These are phyloP conservation scores for Claviceps digitariae DNA, from an alignment of 2,329 filamentous ascomycete genomes.

Conservation along the genomic window DNA sequence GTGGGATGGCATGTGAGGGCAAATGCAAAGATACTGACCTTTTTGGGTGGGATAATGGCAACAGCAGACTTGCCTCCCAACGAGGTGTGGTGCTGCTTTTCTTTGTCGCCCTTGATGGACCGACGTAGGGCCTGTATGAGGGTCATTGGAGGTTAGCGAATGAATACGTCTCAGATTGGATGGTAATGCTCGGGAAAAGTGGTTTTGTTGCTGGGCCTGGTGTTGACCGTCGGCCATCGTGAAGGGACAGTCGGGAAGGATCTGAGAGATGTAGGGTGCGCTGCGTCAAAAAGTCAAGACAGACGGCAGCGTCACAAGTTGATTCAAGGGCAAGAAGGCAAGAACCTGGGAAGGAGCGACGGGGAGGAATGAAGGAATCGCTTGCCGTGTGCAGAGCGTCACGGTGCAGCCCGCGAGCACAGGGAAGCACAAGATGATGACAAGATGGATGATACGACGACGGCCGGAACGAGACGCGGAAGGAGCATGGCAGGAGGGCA, in stretches of 20 bases:
- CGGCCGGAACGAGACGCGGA: neutral
- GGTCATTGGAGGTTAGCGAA: slow-evolving; percentile 29
- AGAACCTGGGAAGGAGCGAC: slow-evolving; percentile 8
- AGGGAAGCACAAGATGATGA: neutral
- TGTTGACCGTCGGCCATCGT: slow-evolving; percentile 1
- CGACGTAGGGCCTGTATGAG: slow-evolving; percentile 59
- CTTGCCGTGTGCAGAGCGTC: neutral
- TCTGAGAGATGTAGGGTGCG: neutral
- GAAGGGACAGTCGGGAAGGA: neutral
- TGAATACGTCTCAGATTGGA: neutral
- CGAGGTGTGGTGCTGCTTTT: slow-evolving; percentile 53
- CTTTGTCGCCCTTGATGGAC: slow-evolving; percentile 84
- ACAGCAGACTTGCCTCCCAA: slow-evolving; percentile 76
- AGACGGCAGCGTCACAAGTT: neutral
- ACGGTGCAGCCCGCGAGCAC: neutral
- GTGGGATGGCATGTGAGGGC: neutral
- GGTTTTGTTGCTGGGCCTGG: neutral
- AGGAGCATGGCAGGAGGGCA: neutral
- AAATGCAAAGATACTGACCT: slow-evolving; percentile 38
- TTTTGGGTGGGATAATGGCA: slow-evolving; percentile 84
- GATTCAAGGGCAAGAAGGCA: slow-evolving; percentile 6
- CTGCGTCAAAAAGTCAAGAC: neutral
- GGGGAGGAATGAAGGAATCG: neutral
- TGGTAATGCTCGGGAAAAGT: neutral
- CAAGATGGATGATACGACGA: neutral